phyloP scores from a whole-genome alignment of 805 yeast species.

The Jamesozyma piceae region DNA sequence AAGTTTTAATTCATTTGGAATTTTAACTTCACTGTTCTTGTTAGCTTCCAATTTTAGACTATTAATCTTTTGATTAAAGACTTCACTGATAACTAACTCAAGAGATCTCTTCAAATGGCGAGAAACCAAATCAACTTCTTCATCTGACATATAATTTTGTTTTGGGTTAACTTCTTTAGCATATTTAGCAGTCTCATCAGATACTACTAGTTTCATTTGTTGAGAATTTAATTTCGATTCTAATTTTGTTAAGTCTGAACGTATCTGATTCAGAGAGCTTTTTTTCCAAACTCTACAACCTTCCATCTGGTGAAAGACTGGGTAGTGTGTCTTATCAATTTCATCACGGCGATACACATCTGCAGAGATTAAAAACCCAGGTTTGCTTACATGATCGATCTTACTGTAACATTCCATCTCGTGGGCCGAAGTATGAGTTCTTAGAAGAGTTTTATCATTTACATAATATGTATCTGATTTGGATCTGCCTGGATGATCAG shows the following conservation, averaged over 20 bases:
- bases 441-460: conserved; percentile 57
- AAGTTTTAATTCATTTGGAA: conserved; percentile 53
- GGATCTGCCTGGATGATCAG: conserved; percentile 88
- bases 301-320: conserved; percentile 96
- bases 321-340: conserved; percentile 91
- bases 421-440: conserved; percentile 97
- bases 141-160: conserved; percentile 63
- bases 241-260: conserved; percentile 51
- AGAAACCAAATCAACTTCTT: conserved; percentile 60
- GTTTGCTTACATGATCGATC: conserved; percentile 30
- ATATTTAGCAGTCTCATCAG: conserved; percentile 51
- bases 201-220: conserved; percentile 52
- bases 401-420: conserved; percentile 71
- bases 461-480: conserved; percentile 88
- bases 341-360: conserved; percentile 95
- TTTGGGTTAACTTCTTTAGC: conserved; percentile 55
- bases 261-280: conserved; percentile 36
- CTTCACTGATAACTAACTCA: conserved; percentile 72
- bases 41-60: conserved; percentile 13
- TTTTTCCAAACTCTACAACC: conserved; percentile 85
- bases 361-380: conserved; percentile 83
- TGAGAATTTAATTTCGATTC: conserved; percentile 37
- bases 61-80: conserved; percentile 43
- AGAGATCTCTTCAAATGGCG: conserved; percentile 77
- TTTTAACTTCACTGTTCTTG: conserved; percentile 46